phyloP scores from a whole-genome alignment of 306 rosid species.

The Medicago arabica region DNA sequence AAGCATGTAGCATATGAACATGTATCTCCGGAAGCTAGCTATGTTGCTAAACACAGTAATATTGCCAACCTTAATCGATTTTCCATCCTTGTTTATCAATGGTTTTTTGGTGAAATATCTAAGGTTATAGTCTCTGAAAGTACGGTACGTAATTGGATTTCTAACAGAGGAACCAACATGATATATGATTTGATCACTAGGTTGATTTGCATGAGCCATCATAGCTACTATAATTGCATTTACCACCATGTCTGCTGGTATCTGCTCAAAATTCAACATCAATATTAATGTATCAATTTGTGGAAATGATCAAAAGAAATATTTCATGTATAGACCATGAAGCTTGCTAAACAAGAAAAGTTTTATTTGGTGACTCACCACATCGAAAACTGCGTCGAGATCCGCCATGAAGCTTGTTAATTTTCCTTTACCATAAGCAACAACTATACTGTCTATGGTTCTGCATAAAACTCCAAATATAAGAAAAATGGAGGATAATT shows the following conservation, averaged over 20 bases:
- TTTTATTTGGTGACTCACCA: slow-evolving; percentile 48
- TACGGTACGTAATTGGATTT: slow-evolving; percentile 49
- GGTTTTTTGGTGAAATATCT: slow-evolving; percentile 65
- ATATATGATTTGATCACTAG: slow-evolving; percentile 47
- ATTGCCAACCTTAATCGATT: slow-evolving; percentile 55
- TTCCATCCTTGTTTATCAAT: slow-evolving; percentile 67
- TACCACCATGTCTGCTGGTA: slow-evolving; percentile 84
- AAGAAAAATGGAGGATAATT: background rate
- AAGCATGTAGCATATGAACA: slow-evolving; percentile 62
- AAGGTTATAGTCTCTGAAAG: slow-evolving; percentile 40
- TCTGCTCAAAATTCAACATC: slow-evolving; percentile 42
- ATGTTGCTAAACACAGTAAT: slow-evolving; percentile 47
- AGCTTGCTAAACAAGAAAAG: background rate
- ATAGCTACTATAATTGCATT: slow-evolving; percentile 63
- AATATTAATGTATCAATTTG: background rate
- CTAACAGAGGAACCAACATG: slow-evolving; percentile 72
- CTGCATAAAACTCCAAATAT: slow-evolving; percentile 41
- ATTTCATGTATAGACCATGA: background rate
- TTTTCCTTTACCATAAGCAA: slow-evolving; percentile 78
- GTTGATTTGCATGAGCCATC: slow-evolving; percentile 57
- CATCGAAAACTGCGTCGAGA: slow-evolving; percentile 49
- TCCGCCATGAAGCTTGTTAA: slow-evolving; percentile 55
- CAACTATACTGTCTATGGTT: slow-evolving; percentile 66
- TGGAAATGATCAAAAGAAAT: background rate
- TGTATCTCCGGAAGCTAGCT: slow-evolving; percentile 63